Evolutionary conservation across 2,329 filamentous ascomycete species (phyloP), one percentile per base, ranked within the genome.

Genomic region (Aspergillus caelatus): DNA sequence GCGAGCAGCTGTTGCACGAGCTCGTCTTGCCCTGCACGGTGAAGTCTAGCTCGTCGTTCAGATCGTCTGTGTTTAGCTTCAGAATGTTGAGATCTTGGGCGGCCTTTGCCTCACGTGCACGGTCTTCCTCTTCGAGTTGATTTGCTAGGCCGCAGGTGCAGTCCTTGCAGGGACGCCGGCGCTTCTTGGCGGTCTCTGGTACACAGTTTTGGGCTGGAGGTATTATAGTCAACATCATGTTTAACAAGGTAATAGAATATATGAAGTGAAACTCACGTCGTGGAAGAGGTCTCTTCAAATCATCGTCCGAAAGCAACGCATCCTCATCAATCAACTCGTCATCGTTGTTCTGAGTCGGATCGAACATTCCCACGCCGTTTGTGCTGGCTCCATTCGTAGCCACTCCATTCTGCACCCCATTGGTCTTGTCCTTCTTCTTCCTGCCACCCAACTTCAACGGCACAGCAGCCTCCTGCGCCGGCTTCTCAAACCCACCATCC

Each of bases 21-120:
- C 95, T 94, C 7, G 94, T 92, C 82, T 97, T 98, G 71, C 95
- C 95, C 79, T 96, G 86, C n/a, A 98, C 92, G 0, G 95, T 99
- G 75, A 99, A 98, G 79, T 99, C 95, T 10, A 98, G 85, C 78
- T 98, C 94, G 14, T 62, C 73, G 32, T 68, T 89, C 56, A 99
- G 81, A 75, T 99, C 95, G 71, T 92, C 89, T 1, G 88, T 83
- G 57, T 85, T 87, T 58, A 97, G 84, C 73, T 89, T 87, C 55
- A 92, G 84, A 48, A 82, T 78, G 16, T 80, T 79, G 30, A 84
- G 72, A 3, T 81, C 81, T 54, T 82, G 81, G 72, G 93, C 90
- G 36, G 91, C 91, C 26, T 84, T 81, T 9, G 82, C 80, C 62
- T 92, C 86, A 72, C 88, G 89, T 9, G 84, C 85, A 50, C 83